Evolutionary conservation across 176 grass and related monocot species (phyloP).

Genomic region (Bolboschoenus planiculmis): DNA sequence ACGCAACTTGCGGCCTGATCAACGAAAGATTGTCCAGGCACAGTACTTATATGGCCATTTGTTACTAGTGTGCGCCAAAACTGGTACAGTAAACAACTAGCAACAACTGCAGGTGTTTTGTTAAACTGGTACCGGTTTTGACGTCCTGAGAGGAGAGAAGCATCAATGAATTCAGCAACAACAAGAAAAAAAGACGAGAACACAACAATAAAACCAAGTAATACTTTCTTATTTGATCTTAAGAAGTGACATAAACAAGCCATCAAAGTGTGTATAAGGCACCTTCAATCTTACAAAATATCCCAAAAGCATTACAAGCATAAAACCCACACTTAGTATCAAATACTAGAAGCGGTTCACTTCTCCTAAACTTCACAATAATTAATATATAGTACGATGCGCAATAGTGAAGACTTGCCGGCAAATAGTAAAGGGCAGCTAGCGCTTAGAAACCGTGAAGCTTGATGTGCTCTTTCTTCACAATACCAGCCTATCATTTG

Average conservation of each 20-base stretch:
- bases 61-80: neutral
- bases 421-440: neutral
- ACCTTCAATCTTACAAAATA: conserved; percentile 14
- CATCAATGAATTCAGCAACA: neutral
- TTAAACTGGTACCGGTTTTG: neutral
- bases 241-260: conserved; percentile 31
- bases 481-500: conserved; percentile 62
- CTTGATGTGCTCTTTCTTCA: conserved; percentile 99
- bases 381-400: conserved; percentile 2
- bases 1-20: neutral
- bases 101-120: neutral
- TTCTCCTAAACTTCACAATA: neutral
- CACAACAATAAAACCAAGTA: neutral
- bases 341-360: neutral
- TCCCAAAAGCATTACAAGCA: conserved; percentile 24
- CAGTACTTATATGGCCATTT: neutral
- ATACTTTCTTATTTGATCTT: conserved; percentile 37
- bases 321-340: neutral
- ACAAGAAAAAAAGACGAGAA: neutral
- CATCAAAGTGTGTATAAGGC: conserved; percentile 35
- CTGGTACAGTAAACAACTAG: neutral
- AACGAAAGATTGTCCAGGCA: neutral
- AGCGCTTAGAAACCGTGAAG: conserved; percentile 95
- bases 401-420: neutral
- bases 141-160: neutral